These are phyloP conservation scores for Verticillium isaacii DNA, from an alignment of 2,329 filamentous ascomycete genomes.

Conservation along the genomic window DNA sequence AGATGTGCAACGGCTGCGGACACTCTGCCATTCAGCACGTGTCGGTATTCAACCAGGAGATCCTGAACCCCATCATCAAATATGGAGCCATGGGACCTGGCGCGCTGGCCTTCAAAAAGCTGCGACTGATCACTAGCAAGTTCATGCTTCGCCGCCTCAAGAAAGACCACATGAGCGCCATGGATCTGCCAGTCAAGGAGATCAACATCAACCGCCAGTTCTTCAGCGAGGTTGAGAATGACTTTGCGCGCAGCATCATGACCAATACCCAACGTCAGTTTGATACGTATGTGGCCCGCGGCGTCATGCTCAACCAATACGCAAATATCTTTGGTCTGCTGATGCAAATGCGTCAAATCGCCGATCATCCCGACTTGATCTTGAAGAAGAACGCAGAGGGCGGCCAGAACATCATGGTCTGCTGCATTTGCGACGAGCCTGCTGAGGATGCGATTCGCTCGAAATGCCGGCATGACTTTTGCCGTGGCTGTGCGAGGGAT, in stretches of 20 bases:
- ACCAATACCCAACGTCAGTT: constrained; percentile 83
- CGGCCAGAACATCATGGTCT: constrained; percentile 86
- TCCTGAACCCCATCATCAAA: constrained; percentile 75
- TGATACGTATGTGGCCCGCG: constrained; percentile 90
- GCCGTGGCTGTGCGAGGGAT: constrained; percentile 34
- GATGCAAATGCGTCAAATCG: constrained; percentile 98
- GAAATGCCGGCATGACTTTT: constrained; percentile 78
- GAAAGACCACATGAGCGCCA: constrained; percentile 85
- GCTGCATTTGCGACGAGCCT: constrained; percentile 93
- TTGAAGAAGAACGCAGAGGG: constrained; percentile 81
- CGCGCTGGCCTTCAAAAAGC: constrained; percentile 68
- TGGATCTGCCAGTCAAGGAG: constrained; percentile 96
- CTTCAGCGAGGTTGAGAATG: constrained; percentile 92
- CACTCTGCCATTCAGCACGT: constrained; percentile 39
- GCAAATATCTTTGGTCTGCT: constrained; percentile 98
- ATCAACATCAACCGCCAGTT: constrained; percentile 91
- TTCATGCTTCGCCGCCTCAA: constrained; percentile 97
- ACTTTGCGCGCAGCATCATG: constrained; percentile 96
- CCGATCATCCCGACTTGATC: constrained; percentile 92
- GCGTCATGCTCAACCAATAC: constrained; percentile 94
- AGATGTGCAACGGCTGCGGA: constrained; percentile 63
- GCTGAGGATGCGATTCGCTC: constrained; percentile 93
- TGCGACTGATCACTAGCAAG: constrained; percentile 82
- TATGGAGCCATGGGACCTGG: constrained; percentile 60
- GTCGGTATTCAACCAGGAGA: constrained; percentile 83